Base-by-base conservation (phyloP, 768 basidiomycete species). In the Coprinopsis marcescibilis region DNA sequence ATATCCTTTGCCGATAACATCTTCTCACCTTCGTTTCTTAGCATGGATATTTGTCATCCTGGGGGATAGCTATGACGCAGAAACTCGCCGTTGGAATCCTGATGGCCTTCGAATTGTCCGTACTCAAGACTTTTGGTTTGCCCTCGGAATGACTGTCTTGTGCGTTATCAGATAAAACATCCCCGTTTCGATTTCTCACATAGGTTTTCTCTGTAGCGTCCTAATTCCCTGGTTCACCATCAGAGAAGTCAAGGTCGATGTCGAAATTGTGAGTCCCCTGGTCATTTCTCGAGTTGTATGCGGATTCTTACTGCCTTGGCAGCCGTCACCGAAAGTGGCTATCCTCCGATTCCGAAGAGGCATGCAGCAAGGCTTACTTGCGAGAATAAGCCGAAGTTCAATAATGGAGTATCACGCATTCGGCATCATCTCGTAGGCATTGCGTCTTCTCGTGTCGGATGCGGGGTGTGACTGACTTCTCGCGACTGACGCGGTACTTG, bases 401-500 rank as follows among this genome's bases (percentile, higher is more conserved):
- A 69, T 88, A 50, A 75, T 83, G 77, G 88, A 90, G 64, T 90
- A 88, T 62, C 88, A 89, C 59, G 86, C 86, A 12, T 90, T 90
- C 56, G 88, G 88, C 49, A 82, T 84, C 59, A 80, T 90, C 57
- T 87, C 85, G 85, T 87, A 62, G 19, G 81, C 38, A 24, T 15
- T 43, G 7, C 43, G 19, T 11, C 39, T 34, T 44, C n/a, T 29
- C 25, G 23, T 12, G 24, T 33, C 41, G 40, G 48, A 50, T 38
- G 50, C 44, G 52, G 24, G 30, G 40, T 47, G 20, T 49, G 44
- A 26, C 30, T 21, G 11, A 3, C 7, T 14, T 23, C 13, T 19
- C 20, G 43, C 17, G 4, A 29, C 19, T 35, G 19, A 24, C 13
- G 17, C 12, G 43, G 12, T 25, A 23, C 25, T 12, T 20, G 38